phyloP scores from a whole-genome alignment of 2,329 filamentous ascomycete species.

The Microascus cirrosus region DNA sequence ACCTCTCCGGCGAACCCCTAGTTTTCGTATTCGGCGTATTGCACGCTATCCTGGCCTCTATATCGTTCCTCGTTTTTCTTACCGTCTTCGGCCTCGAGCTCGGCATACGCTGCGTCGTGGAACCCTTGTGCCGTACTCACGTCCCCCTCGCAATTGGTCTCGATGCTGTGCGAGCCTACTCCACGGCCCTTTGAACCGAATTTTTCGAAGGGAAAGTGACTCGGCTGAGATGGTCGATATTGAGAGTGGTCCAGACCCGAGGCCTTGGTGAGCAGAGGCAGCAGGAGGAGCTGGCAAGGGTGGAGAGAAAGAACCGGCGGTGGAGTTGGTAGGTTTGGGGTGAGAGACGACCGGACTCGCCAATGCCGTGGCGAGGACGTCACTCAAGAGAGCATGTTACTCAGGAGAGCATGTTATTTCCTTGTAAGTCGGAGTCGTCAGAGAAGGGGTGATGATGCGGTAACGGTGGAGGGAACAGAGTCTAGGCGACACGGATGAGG shows the following conservation, averaged over 20 bases:
- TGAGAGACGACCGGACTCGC: background rate
- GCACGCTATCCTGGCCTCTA: background rate
- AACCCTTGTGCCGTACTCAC: background rate
- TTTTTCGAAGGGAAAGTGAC: too few relatives aligned
- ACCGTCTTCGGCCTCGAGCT: background rate
- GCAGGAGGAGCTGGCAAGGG: background rate
- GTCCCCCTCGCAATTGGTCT: too few relatives aligned
- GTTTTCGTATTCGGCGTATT: background rate
- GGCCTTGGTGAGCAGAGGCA: background rate
- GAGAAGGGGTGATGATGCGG: too few relatives aligned
- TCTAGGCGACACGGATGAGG: too few relatives aligned
- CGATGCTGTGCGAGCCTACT: too few relatives aligned
- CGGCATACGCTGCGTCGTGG: background rate
- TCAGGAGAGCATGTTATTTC: too few relatives aligned
- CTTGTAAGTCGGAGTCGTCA: too few relatives aligned
- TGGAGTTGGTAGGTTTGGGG: background rate
- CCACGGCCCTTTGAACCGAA: too few relatives aligned
- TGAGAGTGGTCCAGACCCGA: background rate
- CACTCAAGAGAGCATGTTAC: background rate
- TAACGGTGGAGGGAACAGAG: too few relatives aligned
- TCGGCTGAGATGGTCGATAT: background rate
- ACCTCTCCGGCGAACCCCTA: background rate
- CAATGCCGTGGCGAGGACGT: background rate
- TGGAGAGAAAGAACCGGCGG: background rate
- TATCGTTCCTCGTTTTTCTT: background rate